These are phyloP conservation scores for Acmispon strigosus DNA, from an alignment of 306 rosid species.

Conservation along the genomic window DNA sequence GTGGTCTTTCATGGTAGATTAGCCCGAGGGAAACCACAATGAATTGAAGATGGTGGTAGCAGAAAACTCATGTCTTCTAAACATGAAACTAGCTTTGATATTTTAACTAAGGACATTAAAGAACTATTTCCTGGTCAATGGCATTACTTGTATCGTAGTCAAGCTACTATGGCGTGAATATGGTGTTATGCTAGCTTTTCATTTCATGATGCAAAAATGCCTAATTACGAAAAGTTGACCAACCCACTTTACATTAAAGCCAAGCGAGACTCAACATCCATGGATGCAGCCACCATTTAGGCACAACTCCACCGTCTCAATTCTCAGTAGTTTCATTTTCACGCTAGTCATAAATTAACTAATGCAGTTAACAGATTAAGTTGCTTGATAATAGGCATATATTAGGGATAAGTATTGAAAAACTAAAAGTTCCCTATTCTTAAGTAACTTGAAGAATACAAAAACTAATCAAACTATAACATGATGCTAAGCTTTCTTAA, in stretches of 20 bases:
- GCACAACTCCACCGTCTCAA: slow-evolving; percentile 39
- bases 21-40: neutral
- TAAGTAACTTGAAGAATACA: too few species aligned
- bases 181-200: neutral
- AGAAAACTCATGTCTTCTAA: neutral
- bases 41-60: neutral
- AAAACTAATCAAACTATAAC: too few species aligned
- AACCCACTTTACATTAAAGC: slow-evolving; percentile 21
- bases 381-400: too few species aligned
- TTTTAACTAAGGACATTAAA: neutral
- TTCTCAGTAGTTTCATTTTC: neutral
- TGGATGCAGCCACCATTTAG: slow-evolving; percentile 33
- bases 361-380: too few species aligned
- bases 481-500: too few species aligned
- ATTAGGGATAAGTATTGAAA: too few species aligned
- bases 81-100: too few species aligned
- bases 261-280: slow-evolving; percentile 15
- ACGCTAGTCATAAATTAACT: too few species aligned
- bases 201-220: slow-evolving; percentile 30
- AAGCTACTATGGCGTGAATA: slow-evolving; percentile 39
- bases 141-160: slow-evolving; percentile 39
- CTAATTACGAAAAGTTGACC: slow-evolving; percentile 58
- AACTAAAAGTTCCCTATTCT: too few species aligned
- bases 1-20: neutral
- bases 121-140: slow-evolving; percentile 27